Evolutionary conservation across 2,329 filamentous ascomycete species (phyloP).

Genomic region (Cytospora piceae): DNA sequence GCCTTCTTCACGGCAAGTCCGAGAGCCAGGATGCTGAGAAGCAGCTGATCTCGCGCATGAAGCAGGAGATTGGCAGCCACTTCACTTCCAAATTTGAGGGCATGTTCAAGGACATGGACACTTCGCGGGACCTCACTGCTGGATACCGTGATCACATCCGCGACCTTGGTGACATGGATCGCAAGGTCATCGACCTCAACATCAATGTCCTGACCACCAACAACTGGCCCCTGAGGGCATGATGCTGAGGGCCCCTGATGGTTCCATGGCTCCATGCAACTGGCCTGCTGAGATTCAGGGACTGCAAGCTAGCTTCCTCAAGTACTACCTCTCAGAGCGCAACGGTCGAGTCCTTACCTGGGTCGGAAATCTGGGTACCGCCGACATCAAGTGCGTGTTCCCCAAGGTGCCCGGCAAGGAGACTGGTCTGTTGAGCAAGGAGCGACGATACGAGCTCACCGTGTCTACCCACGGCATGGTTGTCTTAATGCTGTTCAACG

Average conservation of each 20-base stretch:
- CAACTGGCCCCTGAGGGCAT: slow-evolving; percentile 95
- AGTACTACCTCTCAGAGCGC: slow-evolving; percentile 85
- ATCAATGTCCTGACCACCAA: slow-evolving; percentile 90
- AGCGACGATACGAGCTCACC: slow-evolving; percentile 84
- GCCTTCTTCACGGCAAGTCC: slow-evolving; percentile 85
- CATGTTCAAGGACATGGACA: slow-evolving; percentile 96
- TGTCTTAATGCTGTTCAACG: slow-evolving; percentile 87
- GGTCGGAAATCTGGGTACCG: slow-evolving; percentile 72
- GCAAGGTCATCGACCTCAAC: slow-evolving; percentile 73
- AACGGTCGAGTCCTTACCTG: slow-evolving; percentile 89
- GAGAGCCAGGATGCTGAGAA: slow-evolving; percentile 92
- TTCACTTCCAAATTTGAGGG: slow-evolving; percentile 93
- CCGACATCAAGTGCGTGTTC: slow-evolving; percentile 82
- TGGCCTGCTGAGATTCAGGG: slow-evolving; percentile 76
- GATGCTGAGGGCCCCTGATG: slow-evolving; percentile 49
- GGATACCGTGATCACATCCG: slow-evolving; percentile 73
- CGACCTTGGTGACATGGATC: slow-evolving; percentile 54
- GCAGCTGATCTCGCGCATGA: slow-evolving; percentile 96
- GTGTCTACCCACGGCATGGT: slow-evolving; percentile 94
- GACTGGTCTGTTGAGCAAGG: slow-evolving; percentile 61
- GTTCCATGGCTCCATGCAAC: slow-evolving; percentile 58
- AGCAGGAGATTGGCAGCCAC: slow-evolving; percentile 90
- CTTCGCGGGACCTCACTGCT: slow-evolving; percentile 80
- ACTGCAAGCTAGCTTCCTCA: slow-evolving; percentile 82
- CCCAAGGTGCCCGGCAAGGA: slow-evolving; percentile 73